Percentiles rank a stretch among this genome's conserved stretches.
Evolutionary conservation across 2,329 filamentous ascomycete genomes (phyloP).

Genomic region (Raffaelea arxii): DNA sequence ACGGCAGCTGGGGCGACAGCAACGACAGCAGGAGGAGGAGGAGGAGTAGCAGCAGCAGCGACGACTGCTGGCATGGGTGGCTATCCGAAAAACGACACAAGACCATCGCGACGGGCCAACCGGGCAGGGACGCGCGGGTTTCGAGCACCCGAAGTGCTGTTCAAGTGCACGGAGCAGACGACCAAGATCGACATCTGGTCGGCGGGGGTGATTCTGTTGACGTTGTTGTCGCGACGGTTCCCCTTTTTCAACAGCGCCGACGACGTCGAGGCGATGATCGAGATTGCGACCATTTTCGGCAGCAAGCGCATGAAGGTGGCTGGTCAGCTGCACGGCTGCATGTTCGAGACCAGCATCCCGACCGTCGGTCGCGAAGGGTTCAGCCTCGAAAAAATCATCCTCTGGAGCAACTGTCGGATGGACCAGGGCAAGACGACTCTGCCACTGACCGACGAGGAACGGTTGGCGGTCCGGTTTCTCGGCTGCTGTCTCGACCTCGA

Average conservation of each 20-base stretch:
- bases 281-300: constrained; percentile 94
- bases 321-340: constrained; percentile 76
- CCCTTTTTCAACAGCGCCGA: constrained; percentile 99
- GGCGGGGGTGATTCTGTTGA: constrained; percentile 92
- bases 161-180: constrained; percentile 94
- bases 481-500: constrained; percentile 67
- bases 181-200: constrained; percentile 97
- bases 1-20: too few relatives aligned
- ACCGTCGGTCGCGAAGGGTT: constrained; percentile 82
- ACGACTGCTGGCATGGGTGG: constrained; percentile 36
- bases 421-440: constrained; percentile 29
- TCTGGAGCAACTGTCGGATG: constrained; percentile 80
- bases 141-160: constrained; percentile 87
- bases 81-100: constrained; percentile 83
- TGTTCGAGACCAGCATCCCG: constrained; percentile 87
- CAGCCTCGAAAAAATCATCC: constrained; percentile 81
- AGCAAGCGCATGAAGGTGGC: constrained; percentile 72
- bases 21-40: too few relatives aligned
- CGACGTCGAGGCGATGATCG: constrained; percentile 94
- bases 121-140: constrained; percentile 92
- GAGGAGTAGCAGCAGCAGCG: background rate
- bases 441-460: constrained; percentile 56
- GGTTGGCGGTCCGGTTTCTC: constrained; percentile 63
- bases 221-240: constrained; percentile 82
- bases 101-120: constrained; percentile 83